Conservation (phyloP, 169 alveolate genomes). For the Plasmodium vinckei region DNA sequence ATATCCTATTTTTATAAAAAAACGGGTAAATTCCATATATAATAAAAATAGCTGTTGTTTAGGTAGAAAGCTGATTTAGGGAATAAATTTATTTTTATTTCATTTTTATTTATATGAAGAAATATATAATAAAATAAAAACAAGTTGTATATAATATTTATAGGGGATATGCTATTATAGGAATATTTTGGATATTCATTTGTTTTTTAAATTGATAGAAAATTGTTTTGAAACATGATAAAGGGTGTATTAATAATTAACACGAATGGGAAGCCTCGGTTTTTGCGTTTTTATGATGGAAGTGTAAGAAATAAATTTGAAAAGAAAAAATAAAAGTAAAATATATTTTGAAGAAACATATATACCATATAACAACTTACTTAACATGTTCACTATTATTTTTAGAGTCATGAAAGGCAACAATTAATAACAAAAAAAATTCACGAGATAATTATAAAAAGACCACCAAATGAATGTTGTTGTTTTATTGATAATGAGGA, state of each 20-base stretch:
- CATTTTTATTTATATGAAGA: too few species aligned
- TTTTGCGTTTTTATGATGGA: slow-evolving; percentile 89
- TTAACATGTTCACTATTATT: not conserved
- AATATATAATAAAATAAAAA: too few species aligned
- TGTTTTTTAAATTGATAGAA: not conserved
- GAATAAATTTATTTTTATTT: too few species aligned
- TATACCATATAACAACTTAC: slow-evolving; percentile 54
- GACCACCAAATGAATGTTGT: slow-evolving; percentile 85
- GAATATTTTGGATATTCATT: not conserved
- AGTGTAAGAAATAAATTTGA: slow-evolving; percentile 39
- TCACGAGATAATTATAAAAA: slow-evolving; percentile 80
- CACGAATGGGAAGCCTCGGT: slow-evolving; percentile 88
- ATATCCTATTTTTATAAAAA: too few species aligned
- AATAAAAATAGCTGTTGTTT: too few species aligned
- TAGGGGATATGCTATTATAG: too few species aligned
- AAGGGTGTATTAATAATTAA: slow-evolving; percentile 87
- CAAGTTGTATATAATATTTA: too few species aligned
- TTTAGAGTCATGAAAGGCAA: slow-evolving; percentile 82
- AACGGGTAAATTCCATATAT: too few species aligned
- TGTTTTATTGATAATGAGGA: slow-evolving; percentile 88
- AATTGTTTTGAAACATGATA: slow-evolving; percentile 79
- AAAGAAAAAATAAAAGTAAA: not conserved
- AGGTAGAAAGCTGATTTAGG: too few species aligned
- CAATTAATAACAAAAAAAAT: slow-evolving; percentile 82
- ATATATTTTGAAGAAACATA: not conserved